Base-by-base conservation (phyloP, 2,329 filamentous ascomycete genomes). In the Nemania sp. region DNA sequence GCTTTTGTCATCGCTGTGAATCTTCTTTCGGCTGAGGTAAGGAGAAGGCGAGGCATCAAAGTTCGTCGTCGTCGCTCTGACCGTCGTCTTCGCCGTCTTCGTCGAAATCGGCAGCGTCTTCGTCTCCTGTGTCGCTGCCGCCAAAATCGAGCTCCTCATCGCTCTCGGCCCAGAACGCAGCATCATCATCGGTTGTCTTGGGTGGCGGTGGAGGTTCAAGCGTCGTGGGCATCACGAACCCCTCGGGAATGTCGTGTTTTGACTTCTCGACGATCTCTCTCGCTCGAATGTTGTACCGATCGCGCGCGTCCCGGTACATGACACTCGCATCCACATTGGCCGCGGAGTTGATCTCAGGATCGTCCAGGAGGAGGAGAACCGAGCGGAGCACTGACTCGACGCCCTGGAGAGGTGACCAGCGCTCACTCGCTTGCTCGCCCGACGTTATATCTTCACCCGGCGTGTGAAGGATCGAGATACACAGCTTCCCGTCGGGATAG, bases 361-460 rank as follows among this genome's bases (percentile, higher is more conserved):
- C 92, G 74, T 98, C 95, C 57, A 99, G 87, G 2, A 99, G 86
- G 5, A 95, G 89, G 7, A 98, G 85, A 17, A 98, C 91, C 9
- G 92, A 97, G 64, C 96, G 92, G 17, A 99, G 84, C 37, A 99
- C 93, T 2, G 92, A 96, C 78, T 98, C 95, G 49, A 96, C 94
- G 18, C 93, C 90, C 75, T 98, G 94, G 3, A 95, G 87, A 1
- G 95, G 93, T 5, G 91, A 92, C 94, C 94, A 99, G 59, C 94
- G 90, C 78, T 98, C 95, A 60, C 89, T 90, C 6, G 95, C 94
- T 40, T 85, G 78, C 77, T 98, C 94, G 63, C 95, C 95, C 0
- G 93, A 97, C 81, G 93, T 94, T 68, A 90, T 86, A 73, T 98
- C 94, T 63, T 97, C 92, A 67, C 95, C 95, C 0, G 95, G 92